These are phyloP conservation scores for Candida anglica DNA, from an alignment of 805 yeast genomes.

Conservation along the genomic window DNA sequence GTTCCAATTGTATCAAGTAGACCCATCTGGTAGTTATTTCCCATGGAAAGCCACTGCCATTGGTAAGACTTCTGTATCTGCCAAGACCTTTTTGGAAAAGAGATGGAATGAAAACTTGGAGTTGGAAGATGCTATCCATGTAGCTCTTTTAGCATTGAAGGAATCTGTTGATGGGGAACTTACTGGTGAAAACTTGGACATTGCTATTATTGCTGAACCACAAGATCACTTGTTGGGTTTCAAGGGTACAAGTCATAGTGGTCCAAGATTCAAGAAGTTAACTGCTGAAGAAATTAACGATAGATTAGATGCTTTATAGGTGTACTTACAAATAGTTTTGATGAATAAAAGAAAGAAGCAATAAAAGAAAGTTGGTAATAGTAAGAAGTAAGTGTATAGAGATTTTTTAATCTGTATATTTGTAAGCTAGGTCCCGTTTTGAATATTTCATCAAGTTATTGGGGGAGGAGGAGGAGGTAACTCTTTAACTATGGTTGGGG, in stretches of 20 bases:
- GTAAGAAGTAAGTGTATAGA: too few species aligned
- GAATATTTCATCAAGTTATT: too few species aligned
- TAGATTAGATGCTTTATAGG: constrained; percentile 82
- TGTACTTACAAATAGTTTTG: too few species aligned
- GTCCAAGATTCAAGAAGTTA: constrained; percentile 87
- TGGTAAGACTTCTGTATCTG: constrained; percentile 94
- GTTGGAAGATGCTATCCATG: constrained; percentile 96
- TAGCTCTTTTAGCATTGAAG: constrained; percentile 87
- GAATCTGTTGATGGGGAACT: constrained; percentile 98
- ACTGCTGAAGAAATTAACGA: constrained; percentile 92
- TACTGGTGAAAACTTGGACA: constrained; percentile 94
- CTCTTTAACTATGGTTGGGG: too few species aligned
- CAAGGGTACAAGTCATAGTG: constrained; percentile 75
- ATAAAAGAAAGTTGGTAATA: too few species aligned
- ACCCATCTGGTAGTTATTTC: constrained; percentile 95
- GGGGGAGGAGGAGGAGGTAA: too few species aligned
- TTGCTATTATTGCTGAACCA: constrained; percentile 80
- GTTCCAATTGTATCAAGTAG: constrained; percentile 90
- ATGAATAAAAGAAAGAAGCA: neutral
- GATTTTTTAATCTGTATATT: too few species aligned
- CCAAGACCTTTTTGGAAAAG: constrained; percentile 94
- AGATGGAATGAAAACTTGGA: constrained; percentile 98
- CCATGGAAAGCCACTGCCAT: constrained; percentile 99
- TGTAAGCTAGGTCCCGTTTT: too few species aligned
- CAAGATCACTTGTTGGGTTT: constrained; percentile 80